A percentile compares a stretch with the other conserved stretches of the same genome.
Conservation (phyloP, 192 early-diverging fungal genomes). For the Spizellomyces punctatus region DNA sequence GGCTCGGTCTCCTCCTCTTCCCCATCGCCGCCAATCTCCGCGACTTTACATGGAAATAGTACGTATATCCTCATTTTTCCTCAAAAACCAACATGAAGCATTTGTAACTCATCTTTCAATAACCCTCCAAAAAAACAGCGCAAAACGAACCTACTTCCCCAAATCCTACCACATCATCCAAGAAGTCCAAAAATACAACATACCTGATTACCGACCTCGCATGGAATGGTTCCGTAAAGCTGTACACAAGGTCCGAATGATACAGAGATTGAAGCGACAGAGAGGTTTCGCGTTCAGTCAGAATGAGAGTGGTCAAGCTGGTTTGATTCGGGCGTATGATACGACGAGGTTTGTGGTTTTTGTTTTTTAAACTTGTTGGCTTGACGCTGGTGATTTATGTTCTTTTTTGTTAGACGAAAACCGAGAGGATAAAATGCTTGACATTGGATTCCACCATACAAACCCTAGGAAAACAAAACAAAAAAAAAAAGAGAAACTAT, state of each 20-base stretch:
- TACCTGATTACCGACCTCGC: constrained; percentile 95
- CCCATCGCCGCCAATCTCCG: constrained; percentile 81
- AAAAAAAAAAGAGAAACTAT: too few species aligned
- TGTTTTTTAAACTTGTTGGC: background rate
- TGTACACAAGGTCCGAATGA: constrained; percentile 87
- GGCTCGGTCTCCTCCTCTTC: constrained; percentile 80
- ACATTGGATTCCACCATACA: background rate
- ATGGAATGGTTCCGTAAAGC: constrained; percentile 99
- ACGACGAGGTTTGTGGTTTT: constrained; percentile 58
- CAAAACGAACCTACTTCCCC: constrained; percentile 83
- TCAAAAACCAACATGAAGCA: background rate
- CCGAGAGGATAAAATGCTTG: background rate
- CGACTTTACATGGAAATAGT: constrained; percentile 96
- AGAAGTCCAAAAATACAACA: constrained; percentile 99
- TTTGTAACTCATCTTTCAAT: constrained; percentile 13
- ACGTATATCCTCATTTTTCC: constrained; percentile 43
- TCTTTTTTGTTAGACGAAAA: background rate
- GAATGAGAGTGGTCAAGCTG: constrained; percentile 91
- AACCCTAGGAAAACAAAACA: too few species aligned
- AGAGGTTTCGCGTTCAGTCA: constrained; percentile 98
- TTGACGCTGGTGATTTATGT: too few species aligned
- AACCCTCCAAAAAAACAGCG: constrained; percentile 50
- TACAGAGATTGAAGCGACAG: constrained; percentile 89
- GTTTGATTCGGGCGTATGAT: constrained; percentile 77
- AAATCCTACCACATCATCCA: constrained; percentile 95